Evolutionary conservation across 2,329 filamentous ascomycete species (phyloP), one percentile per base, ranked within the genome.

Genomic region (Hypoxylon sp.): DNA sequence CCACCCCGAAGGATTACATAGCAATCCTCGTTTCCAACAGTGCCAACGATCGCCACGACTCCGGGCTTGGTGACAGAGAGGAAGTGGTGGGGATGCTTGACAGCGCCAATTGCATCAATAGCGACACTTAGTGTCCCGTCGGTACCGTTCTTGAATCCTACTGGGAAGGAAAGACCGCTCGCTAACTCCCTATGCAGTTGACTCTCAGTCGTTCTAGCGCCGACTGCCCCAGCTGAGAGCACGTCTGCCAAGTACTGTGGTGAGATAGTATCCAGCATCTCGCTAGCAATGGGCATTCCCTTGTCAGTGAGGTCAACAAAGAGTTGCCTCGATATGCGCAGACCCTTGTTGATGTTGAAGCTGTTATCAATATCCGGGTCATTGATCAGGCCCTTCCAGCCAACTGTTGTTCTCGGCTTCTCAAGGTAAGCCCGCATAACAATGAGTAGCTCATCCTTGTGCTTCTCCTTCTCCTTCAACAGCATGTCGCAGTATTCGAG

Each of bases 121-220:
- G 96, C 95, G 3, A 98, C 95, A 63, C 91, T 89, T 53, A 98
- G 84, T 7, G 91, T 92, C 57, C 96, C 96, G 79, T 99, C 96
- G 33, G 96, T 99, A 72, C 96, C 96, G 82, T 99, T 99, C 89
- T 99, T 99, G 92, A 99, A 99, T 57, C 96, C 96, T 10, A 99
- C 94, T 1, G 96, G 96, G 91, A 98, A 98, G 74, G 92, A 97
- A 37, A 98, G 86, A 78, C 96, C 96, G 59, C 92, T 96, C 22
- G 96, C 95, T 71, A 99, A 85, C 83, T 99, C 96, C 63, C 96
- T 91, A 82, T 99, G 96, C 70, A 98, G 87, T 84, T 99, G 96
- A 57, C 91, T 95, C 84, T 99, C 96, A 2, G 96, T 98, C 20
- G 96, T 99, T 69, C 96, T 89, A n/a, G 96, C 96, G 63, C 96